Evolutionary conservation across 2,329 filamentous ascomycete species (phyloP), one percentile per base, ranked within the genome.

Genomic region (Colletotrichum noveboracense): DNA sequence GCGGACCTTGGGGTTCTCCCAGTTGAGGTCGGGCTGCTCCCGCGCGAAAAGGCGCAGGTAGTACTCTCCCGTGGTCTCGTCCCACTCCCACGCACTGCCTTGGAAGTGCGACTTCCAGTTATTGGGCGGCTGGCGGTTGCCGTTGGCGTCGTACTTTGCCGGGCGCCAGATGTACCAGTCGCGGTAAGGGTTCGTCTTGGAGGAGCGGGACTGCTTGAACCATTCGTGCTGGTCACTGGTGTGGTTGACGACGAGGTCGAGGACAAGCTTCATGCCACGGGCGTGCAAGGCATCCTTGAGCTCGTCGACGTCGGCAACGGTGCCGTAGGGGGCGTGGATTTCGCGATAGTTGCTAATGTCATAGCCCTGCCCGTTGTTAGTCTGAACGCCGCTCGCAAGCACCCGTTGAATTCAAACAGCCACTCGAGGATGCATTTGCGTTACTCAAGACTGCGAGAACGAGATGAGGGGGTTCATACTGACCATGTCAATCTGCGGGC

Each of bases 1-100:
- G 38, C 93, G 89, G 5, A 94, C 91, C 1, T 89, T 88, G 0
- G 88, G 87, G 79, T 93, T 93, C 80, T 95, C 93, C 94, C 94
- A 96, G 84, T 96, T 96, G 55, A 96, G 89, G 78, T 96, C 94
- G 0, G 94, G 94, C 81, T 95, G 94, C 78, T 93, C 91, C 6
- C 88, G 89, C 56, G 91, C 90, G 83, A 94, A 96, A 34, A 96
- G 88, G 77, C 92, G 91, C 2, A 95, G 90, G 80, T 94, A 91
- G 80, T 89, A 90, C 77, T 90, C 87, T 13, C 84, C 82, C 1
- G 88, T 89, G 14, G 82, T 76, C 78, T 88, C 87, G 74, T 90
- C 88, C 56, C 87, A 91, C 64, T 87, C 84, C 88, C 88, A 90
- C 2, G 85, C 85, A 73, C 82, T 84, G 78, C 87, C 87, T 24